A percentile compares a stretch with the other conserved stretches of the same genome.
These are phyloP conservation scores for Candolleomyces efflorescens DNA, from an alignment of 768 basidiomycete genomes.

Conservation along the genomic window DNA sequence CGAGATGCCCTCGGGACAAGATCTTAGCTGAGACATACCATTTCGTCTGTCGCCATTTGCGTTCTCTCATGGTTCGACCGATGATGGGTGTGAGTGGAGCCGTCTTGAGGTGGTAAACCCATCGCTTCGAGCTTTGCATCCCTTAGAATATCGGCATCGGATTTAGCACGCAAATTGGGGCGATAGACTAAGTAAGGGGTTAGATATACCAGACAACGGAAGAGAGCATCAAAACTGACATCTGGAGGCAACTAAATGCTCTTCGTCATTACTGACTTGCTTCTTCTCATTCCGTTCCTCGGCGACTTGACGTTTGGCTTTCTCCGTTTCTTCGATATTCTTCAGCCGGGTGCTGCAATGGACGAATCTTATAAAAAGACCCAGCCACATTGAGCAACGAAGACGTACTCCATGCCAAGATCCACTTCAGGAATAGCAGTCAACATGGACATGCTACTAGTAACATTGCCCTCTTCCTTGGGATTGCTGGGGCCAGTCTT, in stretches of 20 bases:
- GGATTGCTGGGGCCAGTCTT: conserved; percentile 56
- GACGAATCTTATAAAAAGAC: background rate
- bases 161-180: conserved; percentile 76
- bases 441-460: conserved; percentile 91
- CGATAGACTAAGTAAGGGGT: conserved; percentile 60
- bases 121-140: conserved; percentile 87
- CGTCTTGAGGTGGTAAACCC: conserved; percentile 61
- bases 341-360: conserved; percentile 69
- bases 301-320: conserved; percentile 83
- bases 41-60: conserved; percentile 89
- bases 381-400: background rate
- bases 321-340: conserved; percentile 98
- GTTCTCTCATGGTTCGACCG: conserved; percentile 51
- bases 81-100: conserved; percentile 30
- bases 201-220: conserved; percentile 2
- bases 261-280: conserved; percentile 60
- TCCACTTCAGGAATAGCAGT: conserved; percentile 98
- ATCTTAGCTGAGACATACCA: conserved; percentile 49
- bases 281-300: conserved; percentile 65
- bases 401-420: conserved; percentile 93
- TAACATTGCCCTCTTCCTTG: conserved; percentile 88
- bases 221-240: conserved; percentile 50
- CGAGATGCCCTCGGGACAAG: background rate
- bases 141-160: conserved; percentile 82
- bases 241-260: conserved; percentile 80